Evolutionary conservation across 768 basidiomycete genomes (phyloP).

Genomic region (Collybia nuda): DNA sequence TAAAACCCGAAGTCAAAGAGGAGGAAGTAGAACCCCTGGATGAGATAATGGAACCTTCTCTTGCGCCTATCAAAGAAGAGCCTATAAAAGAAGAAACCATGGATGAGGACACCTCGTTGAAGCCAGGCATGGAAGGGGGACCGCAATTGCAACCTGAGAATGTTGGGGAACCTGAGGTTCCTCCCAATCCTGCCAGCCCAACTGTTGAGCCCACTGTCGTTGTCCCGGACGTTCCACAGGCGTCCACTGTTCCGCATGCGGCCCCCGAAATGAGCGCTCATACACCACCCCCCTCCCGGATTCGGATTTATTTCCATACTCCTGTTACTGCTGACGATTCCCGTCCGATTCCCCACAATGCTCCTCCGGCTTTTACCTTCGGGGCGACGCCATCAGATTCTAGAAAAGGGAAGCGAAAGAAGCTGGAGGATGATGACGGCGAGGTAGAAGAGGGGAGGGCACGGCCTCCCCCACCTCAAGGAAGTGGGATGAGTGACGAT

Average conservation of each 20-base stretch:
- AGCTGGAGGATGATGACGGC: conserved; percentile 85
- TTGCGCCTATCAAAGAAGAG: conserved; percentile 30
- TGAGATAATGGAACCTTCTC: conserved; percentile 27
- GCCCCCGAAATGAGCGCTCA: conserved; percentile 29
- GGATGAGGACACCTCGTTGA: conserved; percentile 23
- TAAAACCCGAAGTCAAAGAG: conserved; percentile 34
- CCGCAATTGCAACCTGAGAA: conserved; percentile 10
- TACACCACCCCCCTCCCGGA: conserved; percentile 69
- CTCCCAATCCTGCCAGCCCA: conserved; percentile 19
- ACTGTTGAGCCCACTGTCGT: conserved; percentile 21
- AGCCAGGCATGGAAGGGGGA: conserved; percentile 16
- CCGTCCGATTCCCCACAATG: conserved; percentile 66
- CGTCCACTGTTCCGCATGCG: conserved; percentile 17
- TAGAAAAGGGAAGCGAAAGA: conserved; percentile 85
- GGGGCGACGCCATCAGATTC: conserved; percentile 52
- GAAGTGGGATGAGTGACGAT: conserved; percentile 50
- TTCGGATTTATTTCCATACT: conserved; percentile 92
- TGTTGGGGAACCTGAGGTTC: conserved; percentile 25
- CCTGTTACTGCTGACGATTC: conserved; percentile 82
- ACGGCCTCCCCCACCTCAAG: conserved; percentile 64
- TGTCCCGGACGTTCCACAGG: conserved; percentile 25
- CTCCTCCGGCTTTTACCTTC: conserved; percentile 49
- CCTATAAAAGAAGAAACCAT: conserved; percentile 29
- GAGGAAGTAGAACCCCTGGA: conserved; percentile 22
- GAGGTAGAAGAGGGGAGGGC: conserved; percentile 73